Evolutionary conservation across 305 asterid genomes (phyloP).

Genomic region (Fraxinus platypoda): DNA sequence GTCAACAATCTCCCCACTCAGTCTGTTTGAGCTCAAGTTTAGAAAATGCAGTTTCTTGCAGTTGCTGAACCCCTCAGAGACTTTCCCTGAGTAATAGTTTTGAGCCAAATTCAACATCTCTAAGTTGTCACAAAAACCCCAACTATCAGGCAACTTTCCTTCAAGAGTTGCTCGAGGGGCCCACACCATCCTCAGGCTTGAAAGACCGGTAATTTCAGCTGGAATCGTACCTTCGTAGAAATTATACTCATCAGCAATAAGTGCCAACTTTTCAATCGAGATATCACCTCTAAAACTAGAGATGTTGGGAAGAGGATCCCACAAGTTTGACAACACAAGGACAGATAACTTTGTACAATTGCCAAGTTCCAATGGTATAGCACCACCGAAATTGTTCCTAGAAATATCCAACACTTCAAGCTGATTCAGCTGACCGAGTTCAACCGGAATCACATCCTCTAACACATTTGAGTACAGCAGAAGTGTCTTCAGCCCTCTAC

Average conservation of each 20-base stretch:
- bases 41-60: constrained; percentile 43
- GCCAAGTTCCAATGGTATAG: constrained; percentile 59
- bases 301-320: constrained; percentile 63
- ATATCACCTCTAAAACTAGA: constrained; percentile 26
- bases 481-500: constrained; percentile 52
- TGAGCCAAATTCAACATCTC: constrained; percentile 68
- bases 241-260: constrained; percentile 37
- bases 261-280: constrained; percentile 18
- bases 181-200: constrained; percentile 76
- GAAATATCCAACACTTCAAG: constrained; percentile 79
- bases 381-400: constrained; percentile 71
- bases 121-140: constrained; percentile 70
- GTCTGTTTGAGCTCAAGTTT: constrained; percentile 39
- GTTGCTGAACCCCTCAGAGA: constrained; percentile 31
- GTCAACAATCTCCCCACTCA: constrained; percentile 40
- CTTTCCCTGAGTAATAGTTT: constrained; percentile 38
- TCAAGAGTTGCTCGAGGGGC: constrained; percentile 67
- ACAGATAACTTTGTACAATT: constrained; percentile 60
- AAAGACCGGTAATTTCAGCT: constrained; percentile 42
- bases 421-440: constrained; percentile 60
- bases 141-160: constrained; percentile 57
- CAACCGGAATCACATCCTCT: constrained; percentile 62
- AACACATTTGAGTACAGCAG: constrained; percentile 67
- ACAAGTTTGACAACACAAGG: constrained; percentile 69
- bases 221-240: constrained; percentile 43